Percentiles rank a stretch among this genome's conserved stretches.
These are phyloP conservation scores for Phytophthora pisi DNA, from an alignment of 352 stramenopile genomes.

Conservation along the genomic window DNA sequence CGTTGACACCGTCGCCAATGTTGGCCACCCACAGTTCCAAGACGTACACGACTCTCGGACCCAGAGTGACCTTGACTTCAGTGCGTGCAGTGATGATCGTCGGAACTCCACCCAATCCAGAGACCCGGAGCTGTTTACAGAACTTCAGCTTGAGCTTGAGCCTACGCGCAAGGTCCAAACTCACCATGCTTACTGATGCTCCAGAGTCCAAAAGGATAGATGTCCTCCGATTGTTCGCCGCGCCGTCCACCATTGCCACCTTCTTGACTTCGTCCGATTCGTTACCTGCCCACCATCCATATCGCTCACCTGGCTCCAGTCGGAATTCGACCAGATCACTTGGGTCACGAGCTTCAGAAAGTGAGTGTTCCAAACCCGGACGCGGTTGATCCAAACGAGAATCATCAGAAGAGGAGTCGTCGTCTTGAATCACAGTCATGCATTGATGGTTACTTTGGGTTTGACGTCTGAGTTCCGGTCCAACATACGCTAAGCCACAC, in stretches of 20 bases:
- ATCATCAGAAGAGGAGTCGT: neutral
- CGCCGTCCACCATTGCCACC: neutral
- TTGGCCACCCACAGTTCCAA: neutral
- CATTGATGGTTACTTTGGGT: too few relatives aligned
- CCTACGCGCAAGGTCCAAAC: constrained; percentile 14
- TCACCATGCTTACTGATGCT: constrained; percentile 5
- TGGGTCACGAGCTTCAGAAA: neutral
- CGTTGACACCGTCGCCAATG: constrained; percentile 2
- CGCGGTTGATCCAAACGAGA: too few relatives aligned
- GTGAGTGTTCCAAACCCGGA: neutral
- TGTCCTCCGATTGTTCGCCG: neutral
- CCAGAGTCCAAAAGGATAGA: constrained; percentile 3
- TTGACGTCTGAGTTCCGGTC: too few relatives aligned
- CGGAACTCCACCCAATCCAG: constrained; percentile 1
- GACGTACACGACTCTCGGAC: neutral
- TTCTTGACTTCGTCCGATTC: neutral
- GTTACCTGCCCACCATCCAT: neutral
- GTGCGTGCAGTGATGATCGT: constrained; percentile 4
- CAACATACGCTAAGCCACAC: too few relatives aligned
- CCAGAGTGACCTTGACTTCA: constrained; percentile 8
- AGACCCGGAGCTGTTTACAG: constrained; percentile 5
- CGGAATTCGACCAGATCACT: neutral
- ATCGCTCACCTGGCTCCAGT: neutral
- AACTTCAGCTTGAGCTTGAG: constrained; percentile 4
- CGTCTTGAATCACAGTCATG: too few relatives aligned